A percentile compares a stretch with the other conserved stretches of the same genome.
Conservation (phyloP, 2,329 filamentous ascomycete genomes). For the Xylariaceae sp. region DNA sequence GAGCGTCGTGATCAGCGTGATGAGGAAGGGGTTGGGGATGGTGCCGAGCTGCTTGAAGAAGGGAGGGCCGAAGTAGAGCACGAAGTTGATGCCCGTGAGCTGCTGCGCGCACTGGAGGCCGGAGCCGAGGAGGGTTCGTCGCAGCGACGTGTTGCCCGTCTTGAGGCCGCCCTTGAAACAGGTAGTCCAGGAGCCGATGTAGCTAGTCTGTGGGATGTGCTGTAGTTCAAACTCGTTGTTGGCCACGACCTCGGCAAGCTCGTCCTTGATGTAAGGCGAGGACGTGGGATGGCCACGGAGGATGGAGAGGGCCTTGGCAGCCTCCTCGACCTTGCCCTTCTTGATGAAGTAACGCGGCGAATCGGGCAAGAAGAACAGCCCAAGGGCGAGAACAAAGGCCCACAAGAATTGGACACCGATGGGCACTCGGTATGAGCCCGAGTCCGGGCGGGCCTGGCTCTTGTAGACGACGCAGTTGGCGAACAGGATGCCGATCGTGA, state of each 20-base stretch:
- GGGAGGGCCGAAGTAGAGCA: conserved; percentile 64
- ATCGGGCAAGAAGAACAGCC: conserved; percentile 43
- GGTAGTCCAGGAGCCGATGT: conserved; percentile 52
- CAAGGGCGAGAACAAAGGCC: conserved; percentile 30
- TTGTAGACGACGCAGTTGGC: conserved; percentile 62
- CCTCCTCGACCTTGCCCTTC: conserved; percentile 54
- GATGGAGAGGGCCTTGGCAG: conserved; percentile 46
- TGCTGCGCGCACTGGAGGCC: conserved; percentile 27
- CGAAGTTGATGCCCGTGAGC: conserved; percentile 60
- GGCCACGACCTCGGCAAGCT: conserved; percentile 66
- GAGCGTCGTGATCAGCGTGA: conserved; percentile 65
- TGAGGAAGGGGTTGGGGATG: conserved; percentile 61
- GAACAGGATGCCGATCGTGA: conserved; percentile 65
- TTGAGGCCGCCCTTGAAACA: conserved; percentile 48
- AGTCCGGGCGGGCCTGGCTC: conserved; percentile 50
- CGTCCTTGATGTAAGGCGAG: conserved; percentile 59
- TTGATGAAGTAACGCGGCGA: conserved; percentile 68
- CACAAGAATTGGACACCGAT: conserved; percentile 59
- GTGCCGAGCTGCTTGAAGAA: conserved; percentile 62
- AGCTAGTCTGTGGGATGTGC: conserved; percentile 49
- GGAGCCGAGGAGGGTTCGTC: conserved; percentile 38
- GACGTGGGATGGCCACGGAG: conserved; percentile 59
- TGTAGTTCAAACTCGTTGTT: conserved; percentile 64
- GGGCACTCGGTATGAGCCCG: conserved; percentile 62
- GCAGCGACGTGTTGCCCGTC: conserved; percentile 48